Evolutionary conservation across 2,329 filamentous ascomycete species (phyloP), one percentile per base, ranked within the genome.

Genomic region (Torrubiella hemipterigena): DNA sequence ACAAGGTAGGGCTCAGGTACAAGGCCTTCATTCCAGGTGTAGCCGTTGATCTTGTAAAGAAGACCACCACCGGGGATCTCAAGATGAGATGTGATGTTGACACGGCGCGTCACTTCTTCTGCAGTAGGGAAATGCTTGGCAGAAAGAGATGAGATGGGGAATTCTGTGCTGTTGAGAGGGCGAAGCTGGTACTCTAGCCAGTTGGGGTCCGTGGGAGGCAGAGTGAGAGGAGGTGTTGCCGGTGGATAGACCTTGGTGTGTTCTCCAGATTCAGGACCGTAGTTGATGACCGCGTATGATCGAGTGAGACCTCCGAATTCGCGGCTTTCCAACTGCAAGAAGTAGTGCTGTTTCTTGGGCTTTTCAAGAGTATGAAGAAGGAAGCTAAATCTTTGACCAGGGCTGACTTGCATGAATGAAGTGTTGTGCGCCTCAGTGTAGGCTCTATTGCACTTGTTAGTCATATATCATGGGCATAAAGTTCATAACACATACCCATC

Each of bases 301-400:
- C 23, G 23, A 14, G 23, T 26, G 23, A 26, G 23, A 13, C 23
- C 23, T 26, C 23, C 23, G n/a, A 26, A 26, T 26, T 26, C 23
- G 23, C 23, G 23, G n/a, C 23, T 26, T 26, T 26, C 23, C 12
- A 26, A 14, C n/a, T 26, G 23, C n/a, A 26, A 13, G 23, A 13
- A 26, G 23, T 26, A 26, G 6, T 26, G 6, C 23, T 26, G 23
- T 14, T 26, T 26, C n/a, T 26, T 13, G n/a, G 23, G 23, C 6
- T n/a, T 26, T 26, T 26, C 23, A 26, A 26, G 23, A n/a, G 23
- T 26, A 26, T 26, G 23, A 26, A 26, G 23, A 26, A 78, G 52
- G 0, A 64, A 55, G 37, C 70, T 70, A 45, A 69, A 78, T n/a
- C 74, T 65, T 43, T 79, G 73, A 0, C 75, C 75, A 5, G 59